These are phyloP conservation scores for Agaricus subrufescens DNA, from an alignment of 768 basidiomycete genomes.

Conservation along the genomic window DNA sequence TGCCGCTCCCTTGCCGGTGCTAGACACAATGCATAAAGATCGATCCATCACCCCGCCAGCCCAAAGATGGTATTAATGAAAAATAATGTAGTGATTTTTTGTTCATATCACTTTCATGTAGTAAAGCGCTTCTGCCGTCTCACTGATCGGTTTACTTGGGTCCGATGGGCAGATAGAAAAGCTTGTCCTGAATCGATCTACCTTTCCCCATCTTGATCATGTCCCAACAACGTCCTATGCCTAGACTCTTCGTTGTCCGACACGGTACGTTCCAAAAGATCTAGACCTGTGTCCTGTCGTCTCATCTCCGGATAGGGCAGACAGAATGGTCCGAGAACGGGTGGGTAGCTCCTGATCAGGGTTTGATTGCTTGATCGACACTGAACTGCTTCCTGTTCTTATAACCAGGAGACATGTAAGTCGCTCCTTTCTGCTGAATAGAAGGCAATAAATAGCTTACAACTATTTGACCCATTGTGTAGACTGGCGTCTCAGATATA, in stretches of 20 bases:
- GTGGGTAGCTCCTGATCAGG: slow-evolving; percentile 28
- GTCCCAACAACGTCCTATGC: slow-evolving; percentile 40
- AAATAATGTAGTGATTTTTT: too few relatives aligned
- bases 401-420: slow-evolving; percentile 56
- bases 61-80: too few relatives aligned
- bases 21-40: too few relatives aligned
- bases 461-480: background rate
- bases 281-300: background rate
- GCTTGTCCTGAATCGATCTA: background rate
- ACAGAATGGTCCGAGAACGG: slow-evolving; percentile 94
- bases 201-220: background rate
- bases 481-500: slow-evolving; percentile 90
- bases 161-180: background rate
- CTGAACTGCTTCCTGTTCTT: background rate
- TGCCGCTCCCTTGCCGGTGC: too few relatives aligned
- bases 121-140: too few relatives aligned
- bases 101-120: too few relatives aligned
- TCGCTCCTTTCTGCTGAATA: background rate
- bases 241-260: slow-evolving; percentile 74
- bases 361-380: background rate
- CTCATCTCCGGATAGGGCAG: slow-evolving; percentile 50
- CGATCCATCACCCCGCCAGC: too few relatives aligned
- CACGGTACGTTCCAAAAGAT: slow-evolving; percentile 47
- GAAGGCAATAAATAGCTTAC: background rate
- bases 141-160: background rate